phyloP scores from a whole-genome alignment of 495 filamentous ascomycete species.

The Penicillium cataractarum region DNA sequence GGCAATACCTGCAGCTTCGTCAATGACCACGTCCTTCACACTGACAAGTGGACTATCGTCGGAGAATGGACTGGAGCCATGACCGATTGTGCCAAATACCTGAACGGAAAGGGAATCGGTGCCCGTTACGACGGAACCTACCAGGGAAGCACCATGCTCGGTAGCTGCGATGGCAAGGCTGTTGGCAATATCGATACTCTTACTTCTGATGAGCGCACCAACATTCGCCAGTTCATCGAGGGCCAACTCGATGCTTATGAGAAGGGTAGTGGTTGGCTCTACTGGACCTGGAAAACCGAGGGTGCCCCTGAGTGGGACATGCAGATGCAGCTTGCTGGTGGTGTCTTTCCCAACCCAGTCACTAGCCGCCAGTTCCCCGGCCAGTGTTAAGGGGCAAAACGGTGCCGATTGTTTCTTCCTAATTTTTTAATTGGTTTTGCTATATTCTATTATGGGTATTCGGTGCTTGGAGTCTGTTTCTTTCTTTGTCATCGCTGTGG shows the following conservation, averaged over 20 bases:
- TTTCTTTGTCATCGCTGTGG: neutral
- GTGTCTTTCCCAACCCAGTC: slow-evolving; percentile 67
- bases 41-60: slow-evolving; percentile 71
- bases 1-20: slow-evolving; percentile 54
- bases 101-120: slow-evolving; percentile 71
- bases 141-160: slow-evolving; percentile 48
- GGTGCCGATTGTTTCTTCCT: neutral
- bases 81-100: slow-evolving; percentile 74
- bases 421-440: neutral
- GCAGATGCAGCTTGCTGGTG: slow-evolving; percentile 60
- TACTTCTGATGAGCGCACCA: slow-evolving; percentile 53
- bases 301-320: slow-evolving; percentile 88
- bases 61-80: slow-evolving; percentile 72
- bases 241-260: slow-evolving; percentile 78
- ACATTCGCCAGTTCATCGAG: slow-evolving; percentile 66
- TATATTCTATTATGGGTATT: slow-evolving; percentile 4
- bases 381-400: slow-evolving; percentile 37
- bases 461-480: slow-evolving; percentile 7
- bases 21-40: slow-evolving; percentile 48
- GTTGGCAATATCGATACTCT: slow-evolving; percentile 58
- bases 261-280: slow-evolving; percentile 70
- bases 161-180: slow-evolving; percentile 62
- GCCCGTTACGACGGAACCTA: slow-evolving; percentile 72
- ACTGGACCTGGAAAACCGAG: slow-evolving; percentile 88
- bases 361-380: slow-evolving; percentile 50